Evolutionary conservation across 2,329 filamentous ascomycete species (phyloP), one percentile per base, ranked within the genome.

Genomic region (Trichoderma lentiforme): DNA sequence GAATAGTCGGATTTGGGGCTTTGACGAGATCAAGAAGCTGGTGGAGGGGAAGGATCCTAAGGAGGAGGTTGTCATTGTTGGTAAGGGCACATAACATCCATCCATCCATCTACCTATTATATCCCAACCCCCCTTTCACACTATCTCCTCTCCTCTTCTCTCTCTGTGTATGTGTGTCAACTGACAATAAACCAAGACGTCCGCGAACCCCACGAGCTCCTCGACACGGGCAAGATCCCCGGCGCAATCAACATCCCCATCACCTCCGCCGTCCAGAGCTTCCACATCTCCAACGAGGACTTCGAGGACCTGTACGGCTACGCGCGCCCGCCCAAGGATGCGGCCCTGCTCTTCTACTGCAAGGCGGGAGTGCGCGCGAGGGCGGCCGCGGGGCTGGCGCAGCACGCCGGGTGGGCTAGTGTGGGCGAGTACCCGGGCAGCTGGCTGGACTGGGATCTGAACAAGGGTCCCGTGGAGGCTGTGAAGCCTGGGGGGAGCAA

Each of bases 291-390:
- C 0, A 85, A 87, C 0, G 92, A 93, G 14, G 94, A 97, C 74
- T 98, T 98, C 79, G 88, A 92, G 79, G 93, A 94, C 73, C 84
- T 91, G 18, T 95, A 94, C 81, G 95, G 94, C 4, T 97, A 92
- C 78, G 83, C 86, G 72, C 92, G 93, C 73, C 95, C 86, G 0
- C 77, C 77, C 3, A 84, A 84, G 73, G 85, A 88, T 58, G 80
- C 81, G 36, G 85, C 88, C 74, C 80, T 97, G 15, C 86, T 98
- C 4, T 96, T 98, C 78, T 98, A 97, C 82, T 99, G 96, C 83
- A 97, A 94, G 84, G 91, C 95, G 0, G 96, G 96, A 2, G 93
- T 98, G 74, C 86, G 96, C 79, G 94, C 93, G 76, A 85, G 86
- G 60, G 89, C 92, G 0, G 95, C 95, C 7, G 94, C 94, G 7